Evolutionary conservation across 768 basidiomycete genomes (phyloP), one percentile per base, ranked within the genome.

Genomic region (Suillus ampliporus): DNA sequence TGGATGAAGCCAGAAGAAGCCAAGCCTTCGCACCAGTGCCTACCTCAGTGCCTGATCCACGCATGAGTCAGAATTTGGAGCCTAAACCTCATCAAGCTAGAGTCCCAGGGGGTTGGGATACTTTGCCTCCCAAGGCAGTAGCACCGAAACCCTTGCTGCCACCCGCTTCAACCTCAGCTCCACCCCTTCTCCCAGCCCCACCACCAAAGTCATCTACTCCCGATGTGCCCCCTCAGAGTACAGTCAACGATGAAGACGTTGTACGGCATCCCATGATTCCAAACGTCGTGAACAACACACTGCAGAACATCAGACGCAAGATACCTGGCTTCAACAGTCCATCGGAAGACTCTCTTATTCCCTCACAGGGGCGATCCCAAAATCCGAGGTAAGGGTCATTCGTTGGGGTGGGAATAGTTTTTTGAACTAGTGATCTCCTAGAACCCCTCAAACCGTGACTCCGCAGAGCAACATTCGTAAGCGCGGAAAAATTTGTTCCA

Each of bases 381-480:
- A 26, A 37, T 56, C 54, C 17, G 17, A 56, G 54, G 54, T 56
- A 38, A 56, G 38, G 11, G 17, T 56, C 40, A 40, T 15, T 40
- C 2, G 38, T 56, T 26, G 6, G 6, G 10, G 38, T 38, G 38
- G 13, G 26, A 40, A 38, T 1, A 26, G 5, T 19, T 19, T 28
- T 41, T 26, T 26, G 17, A 56, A 56, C 23, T 17, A 40, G 26
- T 26, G 11, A 40, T 19, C 17, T 26, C 11, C 38, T 26, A 74
- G 75, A 58, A 62, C 54, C 14, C 64, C 65, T 15, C 72, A 66
- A 54, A 66, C 65, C 15, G 75, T 80, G 37, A 83, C 82, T 1
- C 83, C 83, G 21, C 74, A 77, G 10, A 75, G 72, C 60, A 75
- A 77, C 60, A 84, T 85, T 51, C 71, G 83, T 84, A 60, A 31